Evolutionary conservation across 179 eudicot genomes (phyloP), one percentile per base, ranked within the genome.

Genomic region (Nepenthes alata): DNA sequence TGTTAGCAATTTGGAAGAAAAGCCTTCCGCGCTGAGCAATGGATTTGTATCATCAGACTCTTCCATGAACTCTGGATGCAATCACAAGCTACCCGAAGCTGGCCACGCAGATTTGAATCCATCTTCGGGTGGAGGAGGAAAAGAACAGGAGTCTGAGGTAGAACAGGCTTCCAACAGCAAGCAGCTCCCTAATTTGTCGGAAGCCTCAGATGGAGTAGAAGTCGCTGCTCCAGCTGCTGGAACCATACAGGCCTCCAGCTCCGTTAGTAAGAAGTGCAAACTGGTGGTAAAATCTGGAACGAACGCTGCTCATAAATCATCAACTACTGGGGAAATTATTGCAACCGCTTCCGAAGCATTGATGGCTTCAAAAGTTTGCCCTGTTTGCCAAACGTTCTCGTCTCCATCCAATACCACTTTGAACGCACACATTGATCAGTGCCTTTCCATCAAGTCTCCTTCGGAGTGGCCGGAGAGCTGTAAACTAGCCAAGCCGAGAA

Each of bases 361-460:
- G 39, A 79, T 85, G 79, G 70, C 87, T 55, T 81, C 89, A 11
- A 86, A 91, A 61, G 72, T 85, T 44, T 91, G 98, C 68, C 98
- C 98, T 37, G 91, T 91, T 59, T 91, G 98, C 78, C 85, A 83
- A 72, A 83, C 37, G 5, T 89, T 88, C 64, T 78, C 96, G 38
- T 91, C 96, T 14, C 73, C 91, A 59, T 91, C 98, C 11, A 91
- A 91, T 75, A 91, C 98, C 36, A 91, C 91, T 16, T 80, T 91
- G 76, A 91, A 91, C 77, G 96, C 96, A 61, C 98, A 91, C 67
- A 91, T 91, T 44, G 98, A 91, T 83, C 96, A 89, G 67, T 91
- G 98, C 65, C 89, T 91, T 62, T 82, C 95, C 63, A 76, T 77
- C 44, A 83, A 84, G 61, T 70, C 96, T 55, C 65, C 73, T 37